phyloP scores from a whole-genome alignment of 2,329 filamentous ascomycete species.

The Phialophora chinensis region DNA sequence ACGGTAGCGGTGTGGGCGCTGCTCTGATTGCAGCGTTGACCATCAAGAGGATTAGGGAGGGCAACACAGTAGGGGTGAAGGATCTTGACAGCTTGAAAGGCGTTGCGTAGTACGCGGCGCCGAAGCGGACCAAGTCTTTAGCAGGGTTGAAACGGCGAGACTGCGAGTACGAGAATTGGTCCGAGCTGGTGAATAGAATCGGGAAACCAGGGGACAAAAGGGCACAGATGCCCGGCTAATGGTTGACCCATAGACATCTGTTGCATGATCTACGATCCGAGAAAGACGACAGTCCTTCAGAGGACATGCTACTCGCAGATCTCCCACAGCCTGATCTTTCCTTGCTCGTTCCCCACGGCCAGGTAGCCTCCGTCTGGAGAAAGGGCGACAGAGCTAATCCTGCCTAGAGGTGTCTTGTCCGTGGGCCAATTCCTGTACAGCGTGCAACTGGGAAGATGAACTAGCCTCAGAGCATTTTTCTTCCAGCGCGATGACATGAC shows the following conservation, averaged over 20 bases:
- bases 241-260: constrained; percentile 1
- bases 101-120: constrained; percentile 5
- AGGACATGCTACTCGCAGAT: constrained; percentile 65
- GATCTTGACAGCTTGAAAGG: constrained; percentile 50
- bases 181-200: background rate
- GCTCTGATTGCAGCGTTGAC: constrained; percentile 84
- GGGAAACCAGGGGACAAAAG: background rate
- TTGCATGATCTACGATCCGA: background rate
- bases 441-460: constrained; percentile 88
- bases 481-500: constrained; percentile 87
- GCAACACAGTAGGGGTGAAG: constrained; percentile 64
- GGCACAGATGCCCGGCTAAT: background rate
- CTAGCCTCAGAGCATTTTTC: constrained; percentile 83
- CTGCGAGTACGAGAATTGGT: background rate
- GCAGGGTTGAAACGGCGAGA: background rate
- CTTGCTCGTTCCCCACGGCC: constrained; percentile 85
- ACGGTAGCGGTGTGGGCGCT: constrained; percentile 95
- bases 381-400: constrained; percentile 73
- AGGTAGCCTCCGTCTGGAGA: constrained; percentile 50
- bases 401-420: constrained; percentile 81
- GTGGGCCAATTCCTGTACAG: constrained; percentile 99
- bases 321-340: constrained; percentile 91
- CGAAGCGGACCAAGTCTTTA: background rate
- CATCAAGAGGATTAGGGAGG: constrained; percentile 65
- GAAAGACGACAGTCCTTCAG: background rate